Base-by-base conservation (phyloP, 106 monocot species). In the Platanthera guangdongensis region DNA sequence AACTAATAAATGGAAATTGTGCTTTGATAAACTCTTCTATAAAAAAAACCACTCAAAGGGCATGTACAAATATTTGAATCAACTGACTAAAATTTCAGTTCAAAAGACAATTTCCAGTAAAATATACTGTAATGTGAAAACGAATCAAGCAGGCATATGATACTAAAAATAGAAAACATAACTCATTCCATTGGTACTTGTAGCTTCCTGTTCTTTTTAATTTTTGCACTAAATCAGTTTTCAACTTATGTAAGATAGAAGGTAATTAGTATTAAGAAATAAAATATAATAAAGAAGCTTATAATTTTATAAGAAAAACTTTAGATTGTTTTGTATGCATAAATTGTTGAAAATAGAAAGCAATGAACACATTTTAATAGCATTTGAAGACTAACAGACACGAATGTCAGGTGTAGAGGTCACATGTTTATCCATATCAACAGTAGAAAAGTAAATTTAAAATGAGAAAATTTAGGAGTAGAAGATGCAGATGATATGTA, bases 301-400 rank as follows among this genome's bases (percentile, higher is more conserved):
- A 60, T 60, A n/a, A 60, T 60, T 9, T 55, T 55, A 60, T 18
- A 60, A 60, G 59, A n/a, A 60, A 9, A 60, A 60, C n/a, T 60
- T 60, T 19, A 60, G 59, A 9, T 21, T 21, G 18, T 21, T 21
- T 6, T 21, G 6, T 59, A n/a, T 60, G 59, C 59, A 8, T 60
- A 60, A 60, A 60, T 60, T 60, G 21, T 21, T 21, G 8, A 21
- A 60, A 60, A 60, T 7, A 7, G 19, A 60, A 19, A 60, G 7
- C 11, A 60, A 2, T 39, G 39, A 39, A 39, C 1, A 39, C 39
- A 39, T 39, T 39, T 39, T 39, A 39, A 39, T 39, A 39, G 39
- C 2, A 39, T 39, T 39, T 39, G 39, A 39, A 1, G 39, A 39
- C 39, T 39, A 39, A 39, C 39, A 39, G 39, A 39, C 39, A 39